Base-by-base conservation (phyloP, 192 early-diverging fungal species). In the Dissophora ornata region DNA sequence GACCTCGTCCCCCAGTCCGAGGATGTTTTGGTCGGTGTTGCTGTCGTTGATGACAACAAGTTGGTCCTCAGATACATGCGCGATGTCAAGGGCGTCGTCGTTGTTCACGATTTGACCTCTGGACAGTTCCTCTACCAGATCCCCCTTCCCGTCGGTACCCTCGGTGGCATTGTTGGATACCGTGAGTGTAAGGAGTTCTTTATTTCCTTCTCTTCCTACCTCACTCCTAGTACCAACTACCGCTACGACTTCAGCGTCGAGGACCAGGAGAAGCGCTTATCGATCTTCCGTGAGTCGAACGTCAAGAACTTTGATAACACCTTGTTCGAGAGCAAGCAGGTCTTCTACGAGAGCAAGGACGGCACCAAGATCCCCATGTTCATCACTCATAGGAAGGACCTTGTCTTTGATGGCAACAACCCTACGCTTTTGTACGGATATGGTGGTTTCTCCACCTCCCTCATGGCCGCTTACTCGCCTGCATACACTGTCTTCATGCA, bases 351-450 rank as follows among this genome's bases (percentile, higher is more conserved):
- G 19, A 82, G 82, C 59, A 90, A 93, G 75, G 90, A 91, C 55
- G 89, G 88, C 1, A 90, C 89, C 26, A 79, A 73, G 40, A 82
- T 91, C 53, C 90, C 91, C 57, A 88, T 91, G 86, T 93, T 88
- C 63, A 86, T 93, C 57, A 78, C 86, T 26, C 67, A 75, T 62
- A 83, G 81, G 55, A 92, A 89, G 62, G 71, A 54, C 34, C 42
- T 83, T 4, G 46, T 46, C 2, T 38, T 90, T 44, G 81, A 92
- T 51, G 83, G 87, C 13, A 67, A 75, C 41, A 85, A 88, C 65
- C 89, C 89, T 7, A 79, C 83, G 5, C 68, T 87, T 15, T 65
- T 92, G 50, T 92, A 92, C 70, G 90, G 82, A 3, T 93, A 93
- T 65, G 91, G 91, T 16, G 90, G 81, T 4, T 92, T 93, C 81